Evolutionary conservation across 2,329 filamentous ascomycete genomes (phyloP), one percentile per base, ranked within the genome.

Genomic region (Xylariaceae sp.): DNA sequence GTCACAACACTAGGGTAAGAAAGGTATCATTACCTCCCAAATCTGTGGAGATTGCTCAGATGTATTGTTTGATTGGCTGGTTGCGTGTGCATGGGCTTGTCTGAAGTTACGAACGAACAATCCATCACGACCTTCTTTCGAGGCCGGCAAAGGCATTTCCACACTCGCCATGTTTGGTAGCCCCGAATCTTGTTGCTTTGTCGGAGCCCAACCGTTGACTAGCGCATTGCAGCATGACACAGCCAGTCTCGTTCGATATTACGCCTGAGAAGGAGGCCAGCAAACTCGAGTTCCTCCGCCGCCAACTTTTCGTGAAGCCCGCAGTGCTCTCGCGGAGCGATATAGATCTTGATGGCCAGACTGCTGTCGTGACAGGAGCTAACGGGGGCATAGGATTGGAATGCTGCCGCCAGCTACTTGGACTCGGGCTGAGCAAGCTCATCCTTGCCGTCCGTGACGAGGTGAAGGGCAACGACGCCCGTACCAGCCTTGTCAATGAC

Each of bases 361-460:
- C 58, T 2, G 44, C 67, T 14, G 58, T 70, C 39, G 53, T 71
- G 10, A 70, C 67, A 1, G 70, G 69, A 6, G 58, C 64, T 11
- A 71, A 71, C 44, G 59, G 51, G 1, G 68, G 69, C 6, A 44
- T 71, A 1, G 68, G 69, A 2, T 52, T 68, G 2, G 69, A 71
- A 57, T 59, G 63, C 11, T 63, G 63, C 5, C 58, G 62, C 4
- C 65, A 72, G 42, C 61, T 69, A n/a, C 61, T 66, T 31, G 47
- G 49, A 5, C 63, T 70, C 1, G 60, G 63, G 1, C 60, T 67
- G 9, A 43, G 57, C 6, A 63, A 63, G 34, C 53, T 73, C 33
- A 69, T 72, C 36, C 55, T 73, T 16, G 68, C 62, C 10, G 64
- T 69, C 2, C 66, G 69, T 6, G 59, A 61, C 11, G 41, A 66